Evolutionary conservation across 192 early-diverging fungal species (phyloP), one percentile per base, ranked within the genome.

Genomic region (Tieghemiomyces parasiticus): DNA sequence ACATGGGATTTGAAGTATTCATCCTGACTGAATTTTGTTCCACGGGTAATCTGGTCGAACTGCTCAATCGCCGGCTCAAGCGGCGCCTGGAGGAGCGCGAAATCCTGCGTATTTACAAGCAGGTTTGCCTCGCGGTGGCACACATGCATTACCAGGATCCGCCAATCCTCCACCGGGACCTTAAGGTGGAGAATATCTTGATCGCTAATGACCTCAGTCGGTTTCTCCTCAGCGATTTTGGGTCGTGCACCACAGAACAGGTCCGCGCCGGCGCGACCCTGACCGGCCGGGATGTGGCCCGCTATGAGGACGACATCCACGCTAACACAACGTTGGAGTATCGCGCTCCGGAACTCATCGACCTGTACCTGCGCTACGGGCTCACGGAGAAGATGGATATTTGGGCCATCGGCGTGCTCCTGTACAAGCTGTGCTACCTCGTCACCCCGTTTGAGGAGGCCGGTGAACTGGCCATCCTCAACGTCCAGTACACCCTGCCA

Each of bases 151-250:
- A 87, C 65, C 78, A 74, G 55, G 67, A 69, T 24, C 86, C 83
- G 58, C 85, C 92, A 16, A 77, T 95, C 29, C 72, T 95, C 24
- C 95, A 97, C 63, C 75, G 95, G 59, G 86, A 88, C 59, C 74
- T 88, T 53, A 88, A 86, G 59, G 84, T 92, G 38, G 92, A 97
- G 65, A 93, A 95, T 62, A 74, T 87, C 13, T 69, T 87, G 3
- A 76, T 89, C 19, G 64, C 80, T 25, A 60, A 63, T 54, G 65
- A 77, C 62, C 77, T 77, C 24, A 58, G 34, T n/a, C 66, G 62
- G 52, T 93, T 85, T 71, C 95, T 95, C 65, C 75, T 98, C 44
- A 95, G 90, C 69, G 95, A 98, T 68, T 98, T 98, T 83, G 95
- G 95, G 45, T 94, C 91, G 0, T 81, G 86, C 26, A 85, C 91